phyloP scores from a whole-genome alignment of 2,329 filamentous ascomycete species.

The Fusarium zealandicum region DNA sequence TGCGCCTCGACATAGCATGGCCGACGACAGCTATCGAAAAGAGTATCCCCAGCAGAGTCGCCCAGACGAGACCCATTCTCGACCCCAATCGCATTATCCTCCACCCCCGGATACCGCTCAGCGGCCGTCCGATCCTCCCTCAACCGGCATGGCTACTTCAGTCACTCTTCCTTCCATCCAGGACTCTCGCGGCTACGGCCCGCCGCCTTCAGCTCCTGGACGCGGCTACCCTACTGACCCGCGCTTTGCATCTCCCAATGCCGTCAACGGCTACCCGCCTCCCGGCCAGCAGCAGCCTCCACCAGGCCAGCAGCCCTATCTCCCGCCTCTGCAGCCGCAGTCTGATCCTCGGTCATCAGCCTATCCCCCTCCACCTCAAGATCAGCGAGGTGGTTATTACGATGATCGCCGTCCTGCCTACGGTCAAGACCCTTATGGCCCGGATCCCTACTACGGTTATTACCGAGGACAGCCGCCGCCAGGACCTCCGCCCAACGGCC shows the following conservation, averaged over 20 bases:
- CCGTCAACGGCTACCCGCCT: constrained; percentile 57
- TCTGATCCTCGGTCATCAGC: constrained; percentile 45
- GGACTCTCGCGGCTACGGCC: constrained; percentile 51
- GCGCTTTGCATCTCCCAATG: constrained; percentile 54
- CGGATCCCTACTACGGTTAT: constrained; percentile 48
- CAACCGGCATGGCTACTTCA: constrained; percentile 52
- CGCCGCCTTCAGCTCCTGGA: constrained; percentile 43
- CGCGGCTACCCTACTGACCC: constrained; percentile 46
- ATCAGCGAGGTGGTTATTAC: constrained; percentile 50
- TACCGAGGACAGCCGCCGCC: constrained; percentile 37
- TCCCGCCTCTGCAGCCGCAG: constrained; percentile 51
- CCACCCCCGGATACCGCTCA: constrained; percentile 51
- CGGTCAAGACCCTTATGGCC: constrained; percentile 46
- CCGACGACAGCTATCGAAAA: constrained; percentile 50
- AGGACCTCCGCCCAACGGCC: constrained; percentile 43
- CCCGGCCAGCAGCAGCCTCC: constrained; percentile 39
- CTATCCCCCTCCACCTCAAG: constrained; percentile 50
- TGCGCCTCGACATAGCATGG: constrained; percentile 47
- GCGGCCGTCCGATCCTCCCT: constrained; percentile 42
- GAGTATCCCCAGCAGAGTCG: constrained; percentile 47
- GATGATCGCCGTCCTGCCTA: constrained; percentile 47
- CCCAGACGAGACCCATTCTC: constrained; percentile 53
- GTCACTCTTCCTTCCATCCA: constrained; percentile 60
- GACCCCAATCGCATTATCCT: constrained; percentile 50
- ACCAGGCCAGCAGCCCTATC: constrained; percentile 43